Evolutionary conservation across 495 filamentous ascomycete species (phyloP).

Genomic region (Daldinia grandis): DNA sequence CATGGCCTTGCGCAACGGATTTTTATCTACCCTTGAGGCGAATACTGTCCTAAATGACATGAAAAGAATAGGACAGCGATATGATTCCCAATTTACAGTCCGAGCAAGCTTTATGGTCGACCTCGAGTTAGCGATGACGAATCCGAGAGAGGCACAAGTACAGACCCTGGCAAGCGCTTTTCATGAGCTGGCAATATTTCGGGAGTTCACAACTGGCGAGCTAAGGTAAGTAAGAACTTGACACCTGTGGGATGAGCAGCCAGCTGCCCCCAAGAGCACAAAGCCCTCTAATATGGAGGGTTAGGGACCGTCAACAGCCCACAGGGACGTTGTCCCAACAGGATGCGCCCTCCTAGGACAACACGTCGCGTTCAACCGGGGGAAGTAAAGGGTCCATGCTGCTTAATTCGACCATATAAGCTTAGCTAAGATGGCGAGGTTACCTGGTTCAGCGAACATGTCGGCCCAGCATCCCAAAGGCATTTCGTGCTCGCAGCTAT

Average conservation of each 20-base stretch:
- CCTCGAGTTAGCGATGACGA: conserved; percentile 37
- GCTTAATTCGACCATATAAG: no score
- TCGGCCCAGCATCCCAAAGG: neutral
- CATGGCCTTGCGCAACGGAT: conserved; percentile 39
- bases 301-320: conserved; percentile 13
- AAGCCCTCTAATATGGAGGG: conserved; percentile 21
- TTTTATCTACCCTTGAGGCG: conserved; percentile 26
- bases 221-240: conserved; percentile 31
- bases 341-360: neutral
- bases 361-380: neutral
- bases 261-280: conserved; percentile 4
- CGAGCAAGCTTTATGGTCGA: conserved; percentile 40
- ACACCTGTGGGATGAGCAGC: conserved; percentile 9
- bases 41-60: conserved; percentile 25
- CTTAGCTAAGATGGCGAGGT: conserved; percentile 14
- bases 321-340: neutral
- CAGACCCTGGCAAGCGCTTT: conserved; percentile 36
- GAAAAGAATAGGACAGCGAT: conserved; percentile 22
- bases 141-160: conserved; percentile 32
- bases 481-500: neutral
- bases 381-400: neutral
- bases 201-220: conserved; percentile 40
- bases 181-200: conserved; percentile 36
- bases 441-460: conserved; percentile 12
- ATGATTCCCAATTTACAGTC: conserved; percentile 27